phyloP scores from a whole-genome alignment of 257 asterid genomes.

The Striga asiatica region DNA sequence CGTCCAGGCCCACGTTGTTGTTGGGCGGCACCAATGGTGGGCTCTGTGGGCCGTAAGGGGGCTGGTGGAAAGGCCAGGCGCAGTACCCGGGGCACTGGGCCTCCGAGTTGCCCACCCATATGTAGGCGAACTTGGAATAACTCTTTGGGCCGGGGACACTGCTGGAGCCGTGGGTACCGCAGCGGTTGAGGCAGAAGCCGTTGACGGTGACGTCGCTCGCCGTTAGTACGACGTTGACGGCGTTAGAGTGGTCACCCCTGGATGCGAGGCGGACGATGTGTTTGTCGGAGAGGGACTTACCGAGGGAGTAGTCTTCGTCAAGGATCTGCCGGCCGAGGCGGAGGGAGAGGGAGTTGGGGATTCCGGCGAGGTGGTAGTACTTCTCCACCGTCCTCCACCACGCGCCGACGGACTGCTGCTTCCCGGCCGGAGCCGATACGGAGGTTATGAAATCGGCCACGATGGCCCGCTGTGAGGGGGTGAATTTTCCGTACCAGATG shows the following conservation, averaged over 20 bases:
- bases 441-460: conserved; percentile 60
- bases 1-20: conserved; percentile 43
- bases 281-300: conserved; percentile 29
- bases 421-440: conserved; percentile 14
- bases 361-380: conserved; percentile 41
- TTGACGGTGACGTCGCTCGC: conserved; percentile 38
- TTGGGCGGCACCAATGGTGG: conserved; percentile 42
- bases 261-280: conserved; percentile 32
- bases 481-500: conserved; percentile 65
- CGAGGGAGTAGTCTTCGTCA: conserved; percentile 14
- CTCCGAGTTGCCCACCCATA: conserved; percentile 55
- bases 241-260: conserved; percentile 29
- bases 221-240: conserved; percentile 39
- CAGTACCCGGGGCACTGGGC: conserved; percentile 43
- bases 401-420: conserved; percentile 33
- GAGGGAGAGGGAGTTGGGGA: conserved; percentile 23
- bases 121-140: conserved; percentile 39
- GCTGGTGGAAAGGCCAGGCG: conserved; percentile 62
- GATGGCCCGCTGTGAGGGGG: conserved; percentile 52
- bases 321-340: not conserved
- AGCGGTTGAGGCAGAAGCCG: conserved; percentile 41
- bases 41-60: conserved; percentile 47
- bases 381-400: conserved; percentile 71
- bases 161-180: conserved; percentile 49
- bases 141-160: conserved; percentile 21